Conservation (phyloP, 2,329 filamentous ascomycete species). For the Raffaelea ambrosiae region DNA sequence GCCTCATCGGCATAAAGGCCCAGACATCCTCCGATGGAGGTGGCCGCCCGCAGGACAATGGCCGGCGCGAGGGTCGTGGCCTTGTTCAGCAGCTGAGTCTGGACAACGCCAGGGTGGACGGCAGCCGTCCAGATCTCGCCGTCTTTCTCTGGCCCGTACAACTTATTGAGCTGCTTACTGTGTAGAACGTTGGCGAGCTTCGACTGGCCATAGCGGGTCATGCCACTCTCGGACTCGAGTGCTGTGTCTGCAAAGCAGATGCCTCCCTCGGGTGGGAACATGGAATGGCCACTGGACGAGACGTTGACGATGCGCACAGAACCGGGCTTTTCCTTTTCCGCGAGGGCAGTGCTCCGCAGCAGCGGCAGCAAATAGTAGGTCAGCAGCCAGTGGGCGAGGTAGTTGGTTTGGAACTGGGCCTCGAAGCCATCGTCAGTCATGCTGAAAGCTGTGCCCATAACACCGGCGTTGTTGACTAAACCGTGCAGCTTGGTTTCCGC, state of each 20-base stretch:
- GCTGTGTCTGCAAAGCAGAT: constrained; percentile 10
- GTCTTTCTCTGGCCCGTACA: constrained; percentile 5
- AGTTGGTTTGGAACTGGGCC: constrained; percentile 32
- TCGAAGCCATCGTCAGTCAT: constrained; percentile 26
- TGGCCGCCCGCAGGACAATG: constrained; percentile 9
- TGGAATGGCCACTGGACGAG: constrained; percentile 8
- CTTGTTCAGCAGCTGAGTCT: constrained; percentile 12
- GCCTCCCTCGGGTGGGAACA: constrained; percentile 4
- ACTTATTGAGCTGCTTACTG: constrained; percentile 3
- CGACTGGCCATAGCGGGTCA: constrained; percentile 12
- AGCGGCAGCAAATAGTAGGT: constrained; percentile 28
- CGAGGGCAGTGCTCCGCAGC: constrained; percentile 19
- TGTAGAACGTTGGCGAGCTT: constrained; percentile 13
- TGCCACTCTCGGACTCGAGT: background rate
- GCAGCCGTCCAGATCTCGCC: constrained; percentile 8
- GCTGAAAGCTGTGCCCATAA: constrained; percentile 22
- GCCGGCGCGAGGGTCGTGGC: constrained; percentile 10
- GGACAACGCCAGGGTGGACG: constrained; percentile 10
- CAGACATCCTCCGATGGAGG: constrained; percentile 12
- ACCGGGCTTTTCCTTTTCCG: constrained; percentile 13
- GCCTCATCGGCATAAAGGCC: constrained; percentile 13
- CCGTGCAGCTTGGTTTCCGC: constrained; percentile 21
- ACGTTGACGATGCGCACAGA: constrained; percentile 14
- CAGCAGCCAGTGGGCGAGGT: constrained; percentile 32
- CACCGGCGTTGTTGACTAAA: constrained; percentile 23